These are phyloP conservation scores for Helianthus annuus DNA, from an alignment of 129 eudicot genomes.

Conservation along the genomic window DNA sequence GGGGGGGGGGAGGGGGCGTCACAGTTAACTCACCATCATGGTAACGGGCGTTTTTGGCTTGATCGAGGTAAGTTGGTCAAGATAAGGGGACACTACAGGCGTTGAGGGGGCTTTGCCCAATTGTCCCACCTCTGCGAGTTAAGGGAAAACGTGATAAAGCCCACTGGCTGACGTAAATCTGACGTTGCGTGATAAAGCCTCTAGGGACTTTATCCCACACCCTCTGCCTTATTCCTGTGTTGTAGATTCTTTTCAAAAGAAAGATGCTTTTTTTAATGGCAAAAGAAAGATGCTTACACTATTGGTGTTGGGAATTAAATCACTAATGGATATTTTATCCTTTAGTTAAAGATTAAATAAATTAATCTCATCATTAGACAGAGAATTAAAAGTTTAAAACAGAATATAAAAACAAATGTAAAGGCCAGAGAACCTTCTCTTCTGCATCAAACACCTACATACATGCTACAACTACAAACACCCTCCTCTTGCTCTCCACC, in stretches of 20 bases:
- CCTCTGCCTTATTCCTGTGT: slow-evolving; percentile 6
- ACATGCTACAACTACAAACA: slow-evolving; percentile 30
- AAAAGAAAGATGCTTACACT: slow-evolving; percentile 21
- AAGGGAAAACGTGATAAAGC: too few species aligned
- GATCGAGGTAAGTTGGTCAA: too few species aligned
- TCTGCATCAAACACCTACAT: slow-evolving; percentile 41
- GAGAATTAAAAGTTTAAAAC: not conserved
- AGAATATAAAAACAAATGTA: slow-evolving; percentile 48
- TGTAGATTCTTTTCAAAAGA: slow-evolving; percentile 24
- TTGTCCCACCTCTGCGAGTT: too few species aligned
- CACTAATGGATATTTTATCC: slow-evolving; percentile 18
- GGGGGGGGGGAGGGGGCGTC: too few species aligned
- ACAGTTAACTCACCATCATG: too few species aligned
- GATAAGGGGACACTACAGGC: too few species aligned
- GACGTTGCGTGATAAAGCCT: too few species aligned
- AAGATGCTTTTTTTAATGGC: too few species aligned
- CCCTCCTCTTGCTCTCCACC: slow-evolving; percentile 18
- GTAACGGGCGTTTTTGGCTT: too few species aligned
- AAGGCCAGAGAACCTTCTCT: slow-evolving; percentile 74
- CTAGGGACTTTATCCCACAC: too few species aligned
- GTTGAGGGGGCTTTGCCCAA: too few species aligned
- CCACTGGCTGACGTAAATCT: too few species aligned
- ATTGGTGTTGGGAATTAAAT: slow-evolving; percentile 8
- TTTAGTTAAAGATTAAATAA: slow-evolving; percentile 12
- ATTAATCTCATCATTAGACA: slow-evolving; percentile 30